Conservation (phyloP, 495 filamentous ascomycete species). For the Collariella sp. region DNA sequence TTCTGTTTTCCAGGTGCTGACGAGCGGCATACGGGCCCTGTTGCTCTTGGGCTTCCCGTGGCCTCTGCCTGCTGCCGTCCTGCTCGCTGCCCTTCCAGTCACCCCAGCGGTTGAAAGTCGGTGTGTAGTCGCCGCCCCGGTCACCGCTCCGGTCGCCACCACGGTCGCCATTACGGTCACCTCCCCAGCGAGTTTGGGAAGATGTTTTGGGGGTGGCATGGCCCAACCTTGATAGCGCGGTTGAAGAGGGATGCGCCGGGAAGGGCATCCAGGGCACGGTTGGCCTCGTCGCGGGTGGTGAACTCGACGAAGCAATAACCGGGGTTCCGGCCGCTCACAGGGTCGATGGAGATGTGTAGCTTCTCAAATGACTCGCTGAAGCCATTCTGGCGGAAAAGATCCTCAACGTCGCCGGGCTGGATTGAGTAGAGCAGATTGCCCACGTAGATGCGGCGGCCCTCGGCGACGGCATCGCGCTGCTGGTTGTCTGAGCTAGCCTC, state of each 20-base stretch:
- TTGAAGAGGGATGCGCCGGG: slow-evolving; percentile 46
- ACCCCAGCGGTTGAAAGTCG: slow-evolving; percentile 32
- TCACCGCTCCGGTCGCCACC: slow-evolving; percentile 3
- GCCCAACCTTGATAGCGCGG: slow-evolving; percentile 52
- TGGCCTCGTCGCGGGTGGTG: slow-evolving; percentile 44
- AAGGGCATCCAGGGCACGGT: slow-evolving; percentile 46
- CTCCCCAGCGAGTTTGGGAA: slow-evolving; percentile 2
- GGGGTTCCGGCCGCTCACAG: slow-evolving; percentile 58
- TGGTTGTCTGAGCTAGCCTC: background rate
- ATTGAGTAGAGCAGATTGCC: slow-evolving; percentile 61
- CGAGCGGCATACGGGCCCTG: slow-evolving; percentile 18
- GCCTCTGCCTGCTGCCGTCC: background rate
- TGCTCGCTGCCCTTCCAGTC: slow-evolving; percentile 27
- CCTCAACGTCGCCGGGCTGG: slow-evolving; percentile 52
- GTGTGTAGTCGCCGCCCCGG: slow-evolving; percentile 5
- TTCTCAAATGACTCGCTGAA: slow-evolving; percentile 39
- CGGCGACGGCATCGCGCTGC: slow-evolving; percentile 34
- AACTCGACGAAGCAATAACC: slow-evolving; percentile 68
- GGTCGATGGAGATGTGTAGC: slow-evolving; percentile 60
- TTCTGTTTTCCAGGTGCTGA: slow-evolving; percentile 12
- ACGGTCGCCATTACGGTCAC: too few species aligned
- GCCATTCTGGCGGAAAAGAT: slow-evolving; percentile 42
- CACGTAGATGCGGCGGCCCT: slow-evolving; percentile 53
- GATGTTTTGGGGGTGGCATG: slow-evolving; percentile 42
- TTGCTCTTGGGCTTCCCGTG: background rate